Evolutionary conservation across 1,139 yeast species (phyloP), one percentile per base, ranked within the genome.

Genomic region (Chernovozyma sophiae-reginae): DNA sequence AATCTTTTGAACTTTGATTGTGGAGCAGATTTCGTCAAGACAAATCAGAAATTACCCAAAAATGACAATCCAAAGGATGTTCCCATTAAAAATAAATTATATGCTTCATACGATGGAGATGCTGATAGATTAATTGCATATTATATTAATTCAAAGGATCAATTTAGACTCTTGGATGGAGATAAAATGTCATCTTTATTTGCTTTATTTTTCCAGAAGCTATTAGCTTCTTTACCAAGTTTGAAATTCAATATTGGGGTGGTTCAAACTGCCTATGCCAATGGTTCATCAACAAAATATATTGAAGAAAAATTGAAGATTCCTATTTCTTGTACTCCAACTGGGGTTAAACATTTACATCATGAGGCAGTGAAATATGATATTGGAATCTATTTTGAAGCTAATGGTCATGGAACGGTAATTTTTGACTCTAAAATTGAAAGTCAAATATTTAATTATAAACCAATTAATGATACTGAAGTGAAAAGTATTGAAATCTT

Each of bases 321-420:
- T 14, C 96, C 96, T 0, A 96, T 87, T 8, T 78, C 79, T 3
- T 86, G 95, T 58, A 86, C 97, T 0, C 84, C 96, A 31, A 92
- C 98, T 2, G 98, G 99, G 31, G 98, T 92, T 30, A 92, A 92
- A 62, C 96, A 92, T 60, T 70, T 94, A 47, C 98, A 94, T 56
- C 95, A 86, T 51, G 87, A 79, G 51, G 95, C 96, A 1, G 79
- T 77, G 43, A 73, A 79, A 38, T 92, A 77, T 54, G 97, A 89
- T 53, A 74, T 92, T 45, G 98, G 98, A 18, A 81, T 92, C 17
- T 92, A 94, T 61, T 92, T 92, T 52, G 99, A 92, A 66, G 98
- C 99, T 36, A 92, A 92, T 55, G 99, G 99, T n/a, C 99, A 92
- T 53, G 99, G 99, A 12, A 94, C 99, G 0, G 95, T 92, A 4